phyloP scores from a whole-genome alignment of 768 basidiomycete species.

The Goffeauzyma gilvescens region DNA sequence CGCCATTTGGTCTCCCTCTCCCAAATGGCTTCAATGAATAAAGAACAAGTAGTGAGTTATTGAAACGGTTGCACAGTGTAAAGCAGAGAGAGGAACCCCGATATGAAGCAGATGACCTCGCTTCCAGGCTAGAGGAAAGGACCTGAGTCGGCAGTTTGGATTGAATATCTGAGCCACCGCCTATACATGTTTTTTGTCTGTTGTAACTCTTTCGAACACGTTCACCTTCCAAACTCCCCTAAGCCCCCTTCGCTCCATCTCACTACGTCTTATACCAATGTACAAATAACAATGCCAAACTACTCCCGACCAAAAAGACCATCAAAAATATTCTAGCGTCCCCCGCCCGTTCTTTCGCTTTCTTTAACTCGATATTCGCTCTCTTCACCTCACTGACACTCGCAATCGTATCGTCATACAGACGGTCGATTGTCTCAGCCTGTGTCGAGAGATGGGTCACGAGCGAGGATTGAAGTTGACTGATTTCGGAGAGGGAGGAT shows the following conservation, averaged over 20 bases:
- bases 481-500: conserved; percentile 76
- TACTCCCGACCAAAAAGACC: conserved; percentile 78
- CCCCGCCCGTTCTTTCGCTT: conserved; percentile 67
- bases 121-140: no score
- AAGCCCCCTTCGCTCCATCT: background rate
- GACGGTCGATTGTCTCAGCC: conserved; percentile 75
- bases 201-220: no score
- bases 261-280: conserved; percentile 47
- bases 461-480: conserved; percentile 77
- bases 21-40: no score
- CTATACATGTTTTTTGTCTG: no score
- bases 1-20: no score
- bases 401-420: conserved; percentile 84
- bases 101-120: no score
- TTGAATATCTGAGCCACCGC: no score
- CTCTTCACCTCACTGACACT: conserved; percentile 69
- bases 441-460: conserved; percentile 71
- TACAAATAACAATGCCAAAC: conserved; percentile 73
- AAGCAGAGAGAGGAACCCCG: no score
- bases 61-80: no score
- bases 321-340: conserved; percentile 78
- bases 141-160: no score
- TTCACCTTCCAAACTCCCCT: no score
- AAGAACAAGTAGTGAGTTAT: no score
- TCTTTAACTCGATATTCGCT: conserved; percentile 74